Percentiles rank a stretch among this genome's conserved stretches.
Conservation (phyloP, 441 rosid genomes). For the Adansonia madagascariensis region DNA sequence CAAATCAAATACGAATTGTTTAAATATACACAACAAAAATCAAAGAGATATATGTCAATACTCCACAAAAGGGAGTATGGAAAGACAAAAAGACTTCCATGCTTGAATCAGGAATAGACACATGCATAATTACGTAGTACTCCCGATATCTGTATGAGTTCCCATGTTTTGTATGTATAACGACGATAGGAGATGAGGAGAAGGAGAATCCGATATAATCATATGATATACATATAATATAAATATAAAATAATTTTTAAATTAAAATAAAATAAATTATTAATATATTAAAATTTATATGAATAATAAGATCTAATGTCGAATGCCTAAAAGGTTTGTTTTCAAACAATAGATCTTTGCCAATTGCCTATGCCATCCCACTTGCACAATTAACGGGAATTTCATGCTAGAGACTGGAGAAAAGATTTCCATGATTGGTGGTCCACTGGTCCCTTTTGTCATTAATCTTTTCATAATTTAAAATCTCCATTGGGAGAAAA, state of each 20-base stretch:
- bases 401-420: not conserved
- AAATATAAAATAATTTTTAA: too few relatives aligned
- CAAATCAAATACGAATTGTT: constrained; percentile 1
- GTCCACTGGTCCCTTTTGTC: not conserved
- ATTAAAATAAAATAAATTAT: too few relatives aligned
- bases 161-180: too few relatives aligned
- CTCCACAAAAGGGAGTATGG: not conserved
- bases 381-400: not conserved
- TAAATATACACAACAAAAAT: not conserved
- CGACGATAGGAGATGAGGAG: too few relatives aligned
- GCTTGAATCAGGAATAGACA: not conserved
- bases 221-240: too few relatives aligned
- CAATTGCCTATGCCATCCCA: not conserved
- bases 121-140: not conserved
- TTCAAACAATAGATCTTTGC: too few relatives aligned
- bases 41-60: too few relatives aligned
- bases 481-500: not conserved
- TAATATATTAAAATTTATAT: too few relatives aligned
- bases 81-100: not conserved
- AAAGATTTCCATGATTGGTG: not conserved
- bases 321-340: too few relatives aligned
- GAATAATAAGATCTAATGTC: too few relatives aligned
- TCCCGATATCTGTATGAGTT: not conserved
- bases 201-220: too few relatives aligned
- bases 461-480: not conserved